These are phyloP conservation scores for barrel medic (Medicago truncatula) DNA, from an alignment of 306 rosid genomes.

Conservation along the genomic window DNA sequence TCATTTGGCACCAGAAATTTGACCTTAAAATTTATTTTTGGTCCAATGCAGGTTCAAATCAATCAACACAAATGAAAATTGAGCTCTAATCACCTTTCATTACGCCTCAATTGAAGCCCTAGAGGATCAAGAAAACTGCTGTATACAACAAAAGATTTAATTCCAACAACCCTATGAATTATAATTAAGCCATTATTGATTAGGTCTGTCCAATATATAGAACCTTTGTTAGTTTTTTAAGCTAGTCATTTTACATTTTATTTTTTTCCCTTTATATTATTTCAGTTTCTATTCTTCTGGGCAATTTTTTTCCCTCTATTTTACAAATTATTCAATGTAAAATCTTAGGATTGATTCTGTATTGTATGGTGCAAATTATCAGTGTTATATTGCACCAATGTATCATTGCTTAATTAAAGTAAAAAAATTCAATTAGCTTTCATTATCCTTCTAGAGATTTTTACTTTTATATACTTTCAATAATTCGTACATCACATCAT, in stretches of 20 bases:
- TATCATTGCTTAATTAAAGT: slow-evolving; percentile 70
- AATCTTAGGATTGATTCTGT: slow-evolving; percentile 65
- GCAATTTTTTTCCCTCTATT: slow-evolving; percentile 25
- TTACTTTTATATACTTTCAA: slow-evolving; percentile 39
- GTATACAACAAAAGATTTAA: slow-evolving; percentile 68
- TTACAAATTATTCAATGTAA: slow-evolving; percentile 65
- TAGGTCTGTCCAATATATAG: slow-evolving; percentile 50
- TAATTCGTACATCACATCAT: slow-evolving; percentile 55
- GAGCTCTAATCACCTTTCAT: slow-evolving; percentile 70
- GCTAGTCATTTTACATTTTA: slow-evolving; percentile 17
- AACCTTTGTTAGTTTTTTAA: slow-evolving; percentile 42
- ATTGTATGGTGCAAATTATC: slow-evolving; percentile 65
- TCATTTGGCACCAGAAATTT: slow-evolving; percentile 43
- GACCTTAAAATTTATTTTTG: slow-evolving; percentile 22
- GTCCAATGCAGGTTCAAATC: slow-evolving; percentile 69
- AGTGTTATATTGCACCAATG: slow-evolving; percentile 55
- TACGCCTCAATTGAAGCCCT: slow-evolving; percentile 53
- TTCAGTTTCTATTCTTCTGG: slow-evolving; percentile 58
- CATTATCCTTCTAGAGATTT: slow-evolving; percentile 35
- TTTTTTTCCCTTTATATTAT: slow-evolving; percentile 37
- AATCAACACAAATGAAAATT: slow-evolving; percentile 71
- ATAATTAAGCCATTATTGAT: slow-evolving; percentile 47
- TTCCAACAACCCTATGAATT: slow-evolving; percentile 53
- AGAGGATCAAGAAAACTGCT: slow-evolving; percentile 52
- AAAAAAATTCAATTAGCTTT: slow-evolving; percentile 43